Evolutionary conservation across 2,329 filamentous ascomycete species (phyloP).

Genomic region (Chaetoscypha palmicola): DNA sequence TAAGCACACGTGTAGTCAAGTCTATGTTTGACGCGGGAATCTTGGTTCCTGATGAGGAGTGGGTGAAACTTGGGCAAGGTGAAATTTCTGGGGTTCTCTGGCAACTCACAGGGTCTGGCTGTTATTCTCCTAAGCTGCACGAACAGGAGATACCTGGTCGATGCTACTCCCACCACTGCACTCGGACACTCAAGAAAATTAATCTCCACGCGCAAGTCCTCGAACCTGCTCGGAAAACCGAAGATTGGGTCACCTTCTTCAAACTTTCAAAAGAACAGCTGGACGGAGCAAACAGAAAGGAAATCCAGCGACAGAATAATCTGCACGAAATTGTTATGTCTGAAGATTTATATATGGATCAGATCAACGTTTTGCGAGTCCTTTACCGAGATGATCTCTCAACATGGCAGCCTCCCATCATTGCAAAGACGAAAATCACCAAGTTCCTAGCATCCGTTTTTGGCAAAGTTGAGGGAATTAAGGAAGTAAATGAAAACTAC

Average conservation of each 20-base stretch:
- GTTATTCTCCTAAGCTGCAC: slow-evolving; percentile 82
- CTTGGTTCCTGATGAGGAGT: slow-evolving; percentile 85
- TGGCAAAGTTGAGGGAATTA: slow-evolving; percentile 81
- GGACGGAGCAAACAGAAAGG: slow-evolving; percentile 69
- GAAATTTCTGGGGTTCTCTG: slow-evolving; percentile 83
- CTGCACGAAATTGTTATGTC: slow-evolving; percentile 92
- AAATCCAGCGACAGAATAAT: slow-evolving; percentile 87
- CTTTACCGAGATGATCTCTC: slow-evolving; percentile 80
- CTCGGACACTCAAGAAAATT: slow-evolving; percentile 88
- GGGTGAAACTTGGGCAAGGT: slow-evolving; percentile 84
- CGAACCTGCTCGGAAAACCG: slow-evolving; percentile 57
- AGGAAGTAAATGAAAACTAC: slow-evolving; percentile 87
- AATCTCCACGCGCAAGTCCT: slow-evolving; percentile 70
- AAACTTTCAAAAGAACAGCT: slow-evolving; percentile 70
- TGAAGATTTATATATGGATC: slow-evolving; percentile 85
- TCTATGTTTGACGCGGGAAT: slow-evolving; percentile 75
- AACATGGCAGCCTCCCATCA: slow-evolving; percentile 68
- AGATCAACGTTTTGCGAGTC: slow-evolving; percentile 76
- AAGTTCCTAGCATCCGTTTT: slow-evolving; percentile 83
- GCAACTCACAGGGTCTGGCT: slow-evolving; percentile 86
- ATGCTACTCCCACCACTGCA: slow-evolving; percentile 92
- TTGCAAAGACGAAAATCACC: slow-evolving; percentile 68
- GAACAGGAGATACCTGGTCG: slow-evolving; percentile 55
- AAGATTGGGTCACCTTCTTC: slow-evolving; percentile 89
- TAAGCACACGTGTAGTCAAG: slow-evolving; percentile 70